Percentiles rank a stretch among this genome's conserved stretches.
phyloP scores from a whole-genome alignment of 768 basidiomycete genomes.

The Asterophora parasitica region DNA sequence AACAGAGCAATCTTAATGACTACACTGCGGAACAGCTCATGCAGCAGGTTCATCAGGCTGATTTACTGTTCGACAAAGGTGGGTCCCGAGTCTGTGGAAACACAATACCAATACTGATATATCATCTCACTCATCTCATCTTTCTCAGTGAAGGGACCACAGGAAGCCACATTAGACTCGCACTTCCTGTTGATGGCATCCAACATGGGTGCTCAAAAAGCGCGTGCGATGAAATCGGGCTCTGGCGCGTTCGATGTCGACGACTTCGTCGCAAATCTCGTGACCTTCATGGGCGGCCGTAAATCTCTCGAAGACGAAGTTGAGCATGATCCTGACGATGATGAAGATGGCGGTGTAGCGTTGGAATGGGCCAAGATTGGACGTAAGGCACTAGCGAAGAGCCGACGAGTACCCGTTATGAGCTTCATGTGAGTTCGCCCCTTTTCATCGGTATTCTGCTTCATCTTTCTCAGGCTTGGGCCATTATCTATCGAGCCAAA shows the following conservation, averaged over 20 bases:
- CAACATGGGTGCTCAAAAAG: slow-evolving; percentile 77
- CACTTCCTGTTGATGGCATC: slow-evolving; percentile 72
- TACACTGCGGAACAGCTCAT: slow-evolving; percentile 52
- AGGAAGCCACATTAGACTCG: slow-evolving; percentile 90
- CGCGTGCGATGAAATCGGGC: slow-evolving; percentile 87
- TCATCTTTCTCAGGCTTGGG: slow-evolving; percentile 58
- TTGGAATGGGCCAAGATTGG: slow-evolving; percentile 88
- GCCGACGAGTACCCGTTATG: slow-evolving; percentile 70
- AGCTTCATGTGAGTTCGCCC: slow-evolving; percentile 74
- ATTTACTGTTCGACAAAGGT: slow-evolving; percentile 65
- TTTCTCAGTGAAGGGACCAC: slow-evolving; percentile 64
- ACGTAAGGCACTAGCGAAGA: slow-evolving; percentile 76
- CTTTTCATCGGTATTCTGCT: slow-evolving; percentile 5
- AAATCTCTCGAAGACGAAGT: slow-evolving; percentile 38
- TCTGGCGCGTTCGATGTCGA: slow-evolving; percentile 88
- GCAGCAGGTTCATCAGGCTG: slow-evolving; percentile 50
- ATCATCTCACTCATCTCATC: too few species aligned
- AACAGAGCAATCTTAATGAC: slow-evolving; percentile 51
- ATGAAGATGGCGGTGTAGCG: slow-evolving; percentile 38
- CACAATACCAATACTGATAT: background rate
- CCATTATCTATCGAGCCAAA: slow-evolving; percentile 86
- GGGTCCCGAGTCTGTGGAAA: slow-evolving; percentile 1
- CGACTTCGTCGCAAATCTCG: slow-evolving; percentile 77
- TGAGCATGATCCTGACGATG: slow-evolving; percentile 49
- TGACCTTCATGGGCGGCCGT: slow-evolving; percentile 72